phyloP scores from a whole-genome alignment of 371 early-diverging fungal species.

The Syncephalastrum contaminatum region DNA sequence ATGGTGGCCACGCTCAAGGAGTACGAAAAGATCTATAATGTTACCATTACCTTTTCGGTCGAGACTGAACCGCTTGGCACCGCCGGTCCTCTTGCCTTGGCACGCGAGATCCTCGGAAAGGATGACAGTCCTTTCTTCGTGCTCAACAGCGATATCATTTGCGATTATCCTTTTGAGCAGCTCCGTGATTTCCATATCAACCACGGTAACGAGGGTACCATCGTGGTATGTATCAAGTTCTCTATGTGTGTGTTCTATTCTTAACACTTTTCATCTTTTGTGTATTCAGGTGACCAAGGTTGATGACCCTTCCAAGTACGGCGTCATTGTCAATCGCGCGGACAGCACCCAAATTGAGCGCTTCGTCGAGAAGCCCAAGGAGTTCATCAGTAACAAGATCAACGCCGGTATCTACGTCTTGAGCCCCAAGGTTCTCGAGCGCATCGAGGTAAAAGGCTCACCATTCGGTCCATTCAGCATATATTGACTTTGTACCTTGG shows the following conservation, averaged over 20 bases:
- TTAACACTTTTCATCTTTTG: not conserved
- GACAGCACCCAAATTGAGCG: conserved; percentile 72
- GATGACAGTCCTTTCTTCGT: conserved; percentile 97
- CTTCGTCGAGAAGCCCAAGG: conserved; percentile 98
- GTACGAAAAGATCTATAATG: conserved; percentile 83
- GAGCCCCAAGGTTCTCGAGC: conserved; percentile 86
- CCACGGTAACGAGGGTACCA: conserved; percentile 93
- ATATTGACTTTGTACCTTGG: not conserved
- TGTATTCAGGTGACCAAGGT: conserved; percentile 81
- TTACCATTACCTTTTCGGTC: conserved; percentile 96
- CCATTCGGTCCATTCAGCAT: conserved; percentile 3
- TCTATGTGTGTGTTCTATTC: not conserved
- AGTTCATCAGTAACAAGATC: conserved; percentile 94
- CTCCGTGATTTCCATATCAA: conserved; percentile 83
- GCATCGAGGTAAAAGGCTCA: conserved; percentile 69
- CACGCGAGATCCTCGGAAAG: conserved; percentile 86
- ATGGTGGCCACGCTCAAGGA: conserved; percentile 87
- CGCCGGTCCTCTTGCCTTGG: conserved; percentile 97
- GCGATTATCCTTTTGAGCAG: conserved; percentile 94
- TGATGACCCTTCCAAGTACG: conserved; percentile 98
- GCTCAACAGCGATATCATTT: conserved; percentile 98
- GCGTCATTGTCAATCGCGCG: conserved; percentile 87
- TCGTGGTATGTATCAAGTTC: conserved; percentile 65
- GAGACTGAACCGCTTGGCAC: conserved; percentile 97
- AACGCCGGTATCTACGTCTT: conserved; percentile 99